Base-by-base conservation (phyloP, 192 early-diverging fungal species). In the Backusella tuberculispora region DNA sequence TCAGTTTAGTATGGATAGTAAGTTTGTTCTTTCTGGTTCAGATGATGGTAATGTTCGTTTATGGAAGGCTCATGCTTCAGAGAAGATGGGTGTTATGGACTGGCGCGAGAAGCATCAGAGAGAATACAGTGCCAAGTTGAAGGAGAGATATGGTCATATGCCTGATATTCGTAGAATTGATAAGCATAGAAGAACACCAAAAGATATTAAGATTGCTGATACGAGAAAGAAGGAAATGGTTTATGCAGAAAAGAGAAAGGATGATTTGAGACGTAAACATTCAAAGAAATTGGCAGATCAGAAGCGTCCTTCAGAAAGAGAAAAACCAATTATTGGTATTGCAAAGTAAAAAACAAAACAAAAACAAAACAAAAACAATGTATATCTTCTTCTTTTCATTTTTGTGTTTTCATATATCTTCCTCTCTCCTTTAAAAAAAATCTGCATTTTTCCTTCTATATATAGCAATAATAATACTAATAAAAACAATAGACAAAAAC, bases 1-100 rank as follows among this genome's bases (percentile, higher is more conserved):
- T 21, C 89, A 92, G 71, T 99, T 87, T 81, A 92, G 91, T 64
- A 95, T 97, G 95, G 98, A 99, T 80, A 88, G 90, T 79, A 97
- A 95, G 66, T 99, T 90, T 79, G 91, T 99, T 6, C 77, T 99
- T 26, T 97, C 95, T 12, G 98, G 97, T 13, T 95, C 93, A 26
- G 97, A 99, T 81, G 98, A 99, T 81, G 97, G 97, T 73, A 99
- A 96, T 80, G 85, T 99, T 78, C 91, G 98, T 48, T 76, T 99
- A 67, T 99, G 98, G 98, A 98, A 97, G 80, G 96, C 96, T 1
- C 83, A 90, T 14, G 96, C 96, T n/a, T 91, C 90, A 1, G 94
- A 97, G 77, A 95, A 95, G 79, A 76, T 87, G 76, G 87, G 83
- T 42, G 69, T 85, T 66, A 88, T 87, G 72, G 90, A 90, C 43